These are phyloP conservation scores for Acorus calamus DNA, from an alignment of 106 monocot genomes.

Conservation along the genomic window DNA sequence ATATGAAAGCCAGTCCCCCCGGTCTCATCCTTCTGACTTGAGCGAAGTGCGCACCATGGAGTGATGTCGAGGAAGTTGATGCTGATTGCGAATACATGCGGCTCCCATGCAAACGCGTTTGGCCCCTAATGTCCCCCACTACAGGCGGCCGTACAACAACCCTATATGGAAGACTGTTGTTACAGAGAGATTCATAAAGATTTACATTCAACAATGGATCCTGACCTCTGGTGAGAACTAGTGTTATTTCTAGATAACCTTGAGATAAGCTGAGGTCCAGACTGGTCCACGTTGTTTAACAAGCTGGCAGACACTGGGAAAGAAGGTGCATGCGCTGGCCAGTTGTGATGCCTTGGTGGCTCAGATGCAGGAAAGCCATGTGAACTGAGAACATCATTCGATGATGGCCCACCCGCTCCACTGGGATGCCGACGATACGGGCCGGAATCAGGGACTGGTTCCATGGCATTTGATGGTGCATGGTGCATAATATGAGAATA, in stretches of 20 bases:
- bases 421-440: constrained; percentile 26
- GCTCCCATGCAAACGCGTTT: constrained; percentile 10
- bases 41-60: constrained; percentile 8
- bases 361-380: constrained; percentile 28
- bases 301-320: constrained; percentile 23
- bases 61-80: constrained; percentile 23
- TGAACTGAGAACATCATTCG: constrained; percentile 21
- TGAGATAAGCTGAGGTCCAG: constrained; percentile 21
- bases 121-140: constrained; percentile 25
- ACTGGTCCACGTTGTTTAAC: constrained; percentile 27
- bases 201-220: constrained; percentile 31
- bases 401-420: constrained; percentile 17
- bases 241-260: constrained; percentile 33
- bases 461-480: constrained; percentile 22
- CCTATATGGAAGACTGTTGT: constrained; percentile 15
- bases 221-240: constrained; percentile 31
- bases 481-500: constrained; percentile 21
- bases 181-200: constrained; percentile 18
- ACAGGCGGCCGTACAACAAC: constrained; percentile 18
- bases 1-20: constrained; percentile 26
- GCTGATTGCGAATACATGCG: constrained; percentile 37
- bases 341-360: constrained; percentile 33
- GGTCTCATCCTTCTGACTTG: constrained; percentile 28
- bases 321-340: constrained; percentile 10
- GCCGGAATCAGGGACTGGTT: constrained; percentile 22